Evolutionary conservation across 2,329 filamentous ascomycete genomes (phyloP), one percentile per base, ranked within the genome.

Genomic region (Chaetomiaceae sp.): DNA sequence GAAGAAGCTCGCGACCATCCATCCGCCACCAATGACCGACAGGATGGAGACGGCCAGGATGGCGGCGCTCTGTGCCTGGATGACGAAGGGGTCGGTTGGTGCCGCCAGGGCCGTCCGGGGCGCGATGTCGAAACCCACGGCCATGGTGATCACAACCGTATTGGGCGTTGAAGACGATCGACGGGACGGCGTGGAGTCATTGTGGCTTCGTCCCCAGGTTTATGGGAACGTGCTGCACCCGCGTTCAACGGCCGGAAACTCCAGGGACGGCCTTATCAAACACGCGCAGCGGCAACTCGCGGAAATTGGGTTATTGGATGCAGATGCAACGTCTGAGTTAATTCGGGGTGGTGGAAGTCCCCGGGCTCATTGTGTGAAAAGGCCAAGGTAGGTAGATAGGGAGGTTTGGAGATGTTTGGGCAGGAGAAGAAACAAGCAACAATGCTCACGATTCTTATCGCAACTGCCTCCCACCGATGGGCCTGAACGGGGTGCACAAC

Each of bases 1-100:
- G 40, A 59, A 49, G 51, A 71, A 72, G 51, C 67, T 72, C 8
- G 66, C 23, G 17, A 71, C 65, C 34, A 73, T 71, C 68, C 69
- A 72, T 54, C 56, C 66, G 23, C 69, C 68, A 8, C 71, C 71
- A 6, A 70, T 3, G 1, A 66, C 59, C 15, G 69, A 71, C 6
- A 72, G 46, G 6, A 68, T 44, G 14, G 70, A 68, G n/a, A 68
- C 64, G 25, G 63, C 52, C 27, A 70, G 52, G 25, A 73, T 69
- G 31, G 66, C 61, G 7, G 53, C 51, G 56, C 64, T 70, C 27
- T 69, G 60, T 8, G 61, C 51, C 11, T 55, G 37, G 43, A 63
- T 60, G 31, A 66, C 43, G 14, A 29, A 23, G 4, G 50, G 53
- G 7, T 56, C 49, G 3, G 58, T 56, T 4, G 66, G 64, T 2